Evolutionary conservation across 441 rosid genomes (phyloP).

Genomic region (Manihot esculenta): DNA sequence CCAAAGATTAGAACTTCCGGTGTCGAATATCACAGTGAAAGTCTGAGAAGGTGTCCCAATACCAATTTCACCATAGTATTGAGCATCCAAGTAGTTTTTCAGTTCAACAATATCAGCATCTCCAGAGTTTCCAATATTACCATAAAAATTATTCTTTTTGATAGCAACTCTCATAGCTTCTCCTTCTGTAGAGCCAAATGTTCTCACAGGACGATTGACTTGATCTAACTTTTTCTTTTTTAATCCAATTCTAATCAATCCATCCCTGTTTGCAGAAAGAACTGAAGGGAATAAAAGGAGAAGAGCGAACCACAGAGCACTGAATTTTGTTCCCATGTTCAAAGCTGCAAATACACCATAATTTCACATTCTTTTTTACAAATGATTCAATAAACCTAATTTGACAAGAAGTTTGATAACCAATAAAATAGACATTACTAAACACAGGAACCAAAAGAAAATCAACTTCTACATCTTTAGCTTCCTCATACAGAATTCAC

Average conservation of each 20-base stretch:
- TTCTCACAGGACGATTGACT: slow-evolving; percentile 35
- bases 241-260: slow-evolving; percentile 53
- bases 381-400: not conserved
- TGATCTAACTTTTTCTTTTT: slow-evolving; percentile 58
- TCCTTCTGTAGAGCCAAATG: slow-evolving; percentile 36
- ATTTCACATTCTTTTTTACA: not conserved
- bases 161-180: slow-evolving; percentile 31
- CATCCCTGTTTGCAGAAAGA: slow-evolving; percentile 35
- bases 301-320: slow-evolving; percentile 32
- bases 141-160: slow-evolving; percentile 33
- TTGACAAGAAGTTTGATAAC: not conserved
- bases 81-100: slow-evolving; percentile 77
- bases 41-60: slow-evolving; percentile 73
- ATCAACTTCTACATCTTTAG: not conserved
- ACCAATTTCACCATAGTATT: slow-evolving; percentile 75
- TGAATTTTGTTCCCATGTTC: slow-evolving; percentile 40
- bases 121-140: slow-evolving; percentile 33
- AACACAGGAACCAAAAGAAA: not conserved
- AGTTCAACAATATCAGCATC: slow-evolving; percentile 53
- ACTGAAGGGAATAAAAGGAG: slow-evolving; percentile 41
- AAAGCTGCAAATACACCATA: slow-evolving; percentile 27
- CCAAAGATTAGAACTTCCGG: slow-evolving; percentile 89
- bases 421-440: not conserved
- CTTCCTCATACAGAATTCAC: not conserved
- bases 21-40: slow-evolving; percentile 79